A percentile compares a stretch with the other conserved stretches of the same genome.
phyloP scores from a whole-genome alignment of 805 yeast genomes.

The Ogataea pini region DNA sequence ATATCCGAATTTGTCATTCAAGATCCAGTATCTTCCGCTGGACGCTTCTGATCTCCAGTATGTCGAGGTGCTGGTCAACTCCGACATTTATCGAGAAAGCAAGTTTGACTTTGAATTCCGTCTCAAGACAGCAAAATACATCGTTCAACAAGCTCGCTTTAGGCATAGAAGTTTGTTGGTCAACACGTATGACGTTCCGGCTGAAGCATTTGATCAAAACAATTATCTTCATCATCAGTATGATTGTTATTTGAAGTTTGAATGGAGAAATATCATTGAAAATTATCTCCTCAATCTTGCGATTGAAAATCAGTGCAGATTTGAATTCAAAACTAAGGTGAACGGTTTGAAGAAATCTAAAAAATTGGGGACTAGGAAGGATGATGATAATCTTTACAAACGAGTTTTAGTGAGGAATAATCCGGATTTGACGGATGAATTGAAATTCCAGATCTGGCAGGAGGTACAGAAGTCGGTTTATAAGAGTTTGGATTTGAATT shows the following conservation, averaged over 20 bases:
- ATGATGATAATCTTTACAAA: conserved; percentile 25
- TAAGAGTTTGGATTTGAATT: conserved; percentile 57
- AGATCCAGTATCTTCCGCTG: conserved; percentile 53
- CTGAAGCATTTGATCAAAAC: conserved; percentile 21
- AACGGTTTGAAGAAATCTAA: conserved; percentile 45
- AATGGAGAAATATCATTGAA: conserved; percentile 76
- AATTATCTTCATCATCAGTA: conserved; percentile 23
- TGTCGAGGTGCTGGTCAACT: conserved; percentile 48
- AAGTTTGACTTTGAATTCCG: conserved; percentile 55
- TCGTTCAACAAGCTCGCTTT: conserved; percentile 56
- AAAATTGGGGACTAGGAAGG: conserved; percentile 13
- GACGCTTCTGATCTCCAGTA: conserved; percentile 50
- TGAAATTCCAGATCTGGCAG: conserved; percentile 61
- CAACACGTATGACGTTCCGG: conserved; percentile 26
- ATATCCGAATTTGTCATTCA: conserved; percentile 40
- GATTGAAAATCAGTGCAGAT: conserved; percentile 70
- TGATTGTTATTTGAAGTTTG: conserved; percentile 38
- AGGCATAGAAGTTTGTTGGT: conserved; percentile 40
- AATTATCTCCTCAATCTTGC: conserved; percentile 64
- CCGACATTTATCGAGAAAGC: conserved; percentile 69
- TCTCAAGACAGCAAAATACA: conserved; percentile 59
- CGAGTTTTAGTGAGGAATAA: conserved; percentile 29
- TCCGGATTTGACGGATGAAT: conserved; percentile 47
- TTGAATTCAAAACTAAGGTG: conserved; percentile 58
- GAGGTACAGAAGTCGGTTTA: conserved; percentile 63